phyloP scores from a whole-genome alignment of 495 filamentous ascomycete species.

The Penicillium soppii region DNA sequence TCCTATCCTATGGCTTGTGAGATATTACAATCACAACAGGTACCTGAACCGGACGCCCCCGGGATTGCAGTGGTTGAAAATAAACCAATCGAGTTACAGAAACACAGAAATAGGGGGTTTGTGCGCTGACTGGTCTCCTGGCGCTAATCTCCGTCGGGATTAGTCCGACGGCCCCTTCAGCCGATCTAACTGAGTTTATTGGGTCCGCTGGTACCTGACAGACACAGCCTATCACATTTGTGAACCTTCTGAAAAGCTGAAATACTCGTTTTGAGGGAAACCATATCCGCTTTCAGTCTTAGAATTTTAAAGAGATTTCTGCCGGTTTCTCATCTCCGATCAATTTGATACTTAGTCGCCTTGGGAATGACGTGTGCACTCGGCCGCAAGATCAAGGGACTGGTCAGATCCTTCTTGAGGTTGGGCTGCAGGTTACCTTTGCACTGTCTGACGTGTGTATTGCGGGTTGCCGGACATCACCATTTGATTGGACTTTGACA shows the following conservation, averaged over 20 bases:
- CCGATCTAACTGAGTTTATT: slow-evolving; percentile 1
- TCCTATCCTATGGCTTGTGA: too few species aligned
- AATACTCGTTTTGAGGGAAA: slow-evolving; percentile 5
- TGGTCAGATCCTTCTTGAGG: slow-evolving; percentile 3
- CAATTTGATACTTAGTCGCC: not conserved
- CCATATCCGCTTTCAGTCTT: not conserved
- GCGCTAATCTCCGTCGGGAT: not conserved
- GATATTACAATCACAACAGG: not conserved
- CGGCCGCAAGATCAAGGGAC: not conserved
- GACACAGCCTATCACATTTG: not conserved
- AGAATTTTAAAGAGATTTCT: not conserved
- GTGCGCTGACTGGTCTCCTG: slow-evolving; percentile 1
- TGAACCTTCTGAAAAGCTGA: too few species aligned
- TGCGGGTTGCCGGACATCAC: not conserved
- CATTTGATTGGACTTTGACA: not conserved
- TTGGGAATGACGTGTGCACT: slow-evolving; percentile 1
- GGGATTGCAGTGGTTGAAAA: not conserved
- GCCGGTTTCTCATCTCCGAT: not conserved
- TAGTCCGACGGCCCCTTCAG: not conserved
- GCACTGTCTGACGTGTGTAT: not conserved
- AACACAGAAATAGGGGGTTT: not conserved
- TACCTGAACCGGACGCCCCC: slow-evolving; percentile 2
- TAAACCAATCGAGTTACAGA: not conserved
- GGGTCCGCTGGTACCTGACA: not conserved
- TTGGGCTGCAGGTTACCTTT: slow-evolving; percentile 1